Evolutionary conservation across 352 stramenopile genomes (phyloP), one percentile per base, ranked within the genome.

Genomic region (Thraustochytrium striatum): DNA sequence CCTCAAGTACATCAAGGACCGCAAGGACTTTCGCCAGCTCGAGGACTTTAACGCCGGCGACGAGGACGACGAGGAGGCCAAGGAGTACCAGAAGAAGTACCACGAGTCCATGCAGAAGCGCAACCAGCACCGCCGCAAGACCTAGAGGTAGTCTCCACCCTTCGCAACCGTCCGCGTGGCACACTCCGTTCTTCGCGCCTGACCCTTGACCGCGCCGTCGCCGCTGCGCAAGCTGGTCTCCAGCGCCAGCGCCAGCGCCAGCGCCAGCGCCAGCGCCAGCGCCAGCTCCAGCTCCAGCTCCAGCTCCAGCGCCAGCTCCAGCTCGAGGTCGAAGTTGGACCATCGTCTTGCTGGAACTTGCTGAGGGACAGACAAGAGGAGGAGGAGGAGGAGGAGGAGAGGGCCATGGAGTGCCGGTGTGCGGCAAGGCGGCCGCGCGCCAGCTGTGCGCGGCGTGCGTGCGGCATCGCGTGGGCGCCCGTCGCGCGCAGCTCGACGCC

Each of bases 21-120:
- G 91, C 81, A 91, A 87, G 78, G 87, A 90, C 81, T 93, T 93
- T 84, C 65, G 81, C 9, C 86, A 91, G 79, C 73, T 93, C 9
- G 88, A 93, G 83, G 88, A 93, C 84, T 93, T 93, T 79, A 92
- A 93, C 75, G 47, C 47, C 28, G 79, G 83, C 35, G 81, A 84
- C 2, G 57, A 79, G 41, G 78, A 83, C 47, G 79, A 80, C 61
- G 73, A 82, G 69, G 68, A 82, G 39, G 57, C 57, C 32, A 59
- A 83, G 62, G 81, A 88, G 47, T 93, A 93, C 78, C 87, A 91
- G 61, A 86, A 90, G 72, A 53, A 89, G 65, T 93, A 93, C 78
- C 87, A 90, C 72, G 86, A 84, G 52, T 11, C 21, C 30, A 83
- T 83, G 79, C 21, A 81, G 33, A 33, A 57, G 16, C 28, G 57